These are phyloP conservation scores for Cubamyces lactineus DNA, from an alignment of 768 basidiomycete genomes.

Conservation along the genomic window DNA sequence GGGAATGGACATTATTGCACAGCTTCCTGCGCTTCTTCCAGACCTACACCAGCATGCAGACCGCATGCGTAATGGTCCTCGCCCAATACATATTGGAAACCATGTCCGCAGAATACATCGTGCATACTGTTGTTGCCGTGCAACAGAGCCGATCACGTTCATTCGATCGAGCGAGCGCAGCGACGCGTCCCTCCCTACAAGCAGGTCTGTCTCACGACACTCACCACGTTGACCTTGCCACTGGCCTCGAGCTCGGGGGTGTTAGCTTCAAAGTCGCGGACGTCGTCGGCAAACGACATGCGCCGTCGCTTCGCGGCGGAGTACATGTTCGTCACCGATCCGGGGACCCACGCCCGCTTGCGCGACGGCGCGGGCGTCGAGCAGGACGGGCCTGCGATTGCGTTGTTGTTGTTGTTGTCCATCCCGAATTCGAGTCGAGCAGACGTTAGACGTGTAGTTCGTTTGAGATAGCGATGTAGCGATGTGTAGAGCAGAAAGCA, in stretches of 20 bases:
- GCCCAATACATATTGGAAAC: too few relatives aligned
- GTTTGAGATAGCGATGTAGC: neutral
- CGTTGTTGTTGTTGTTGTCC: constrained; percentile 1
- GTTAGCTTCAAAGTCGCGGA: neutral
- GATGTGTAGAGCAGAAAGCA: neutral
- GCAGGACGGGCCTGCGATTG: constrained; percentile 9
- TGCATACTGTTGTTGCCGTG: too few relatives aligned
- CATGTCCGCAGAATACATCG: too few relatives aligned
- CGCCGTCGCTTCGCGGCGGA: constrained; percentile 46
- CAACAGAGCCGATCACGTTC: neutral
- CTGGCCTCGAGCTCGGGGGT: constrained; percentile 17
- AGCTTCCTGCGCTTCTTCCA: neutral
- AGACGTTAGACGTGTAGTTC: neutral
- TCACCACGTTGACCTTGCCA: constrained; percentile 42
- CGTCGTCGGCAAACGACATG: constrained; percentile 36
- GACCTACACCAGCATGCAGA: neutral
- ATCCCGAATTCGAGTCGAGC: neutral
- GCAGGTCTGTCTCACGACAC: constrained; percentile 27
- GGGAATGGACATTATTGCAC: neutral
- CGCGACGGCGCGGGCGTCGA: constrained; percentile 21
- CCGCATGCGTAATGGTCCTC: too few relatives aligned
- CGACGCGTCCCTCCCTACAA: neutral
- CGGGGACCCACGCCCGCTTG: constrained; percentile 31
- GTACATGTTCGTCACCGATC: constrained; percentile 44
- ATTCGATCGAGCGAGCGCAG: constrained; percentile 3